A percentile compares a stretch with the other conserved stretches of the same genome.
Conservation (phyloP, 306 rosid species). For the Biancaea sappan region DNA sequence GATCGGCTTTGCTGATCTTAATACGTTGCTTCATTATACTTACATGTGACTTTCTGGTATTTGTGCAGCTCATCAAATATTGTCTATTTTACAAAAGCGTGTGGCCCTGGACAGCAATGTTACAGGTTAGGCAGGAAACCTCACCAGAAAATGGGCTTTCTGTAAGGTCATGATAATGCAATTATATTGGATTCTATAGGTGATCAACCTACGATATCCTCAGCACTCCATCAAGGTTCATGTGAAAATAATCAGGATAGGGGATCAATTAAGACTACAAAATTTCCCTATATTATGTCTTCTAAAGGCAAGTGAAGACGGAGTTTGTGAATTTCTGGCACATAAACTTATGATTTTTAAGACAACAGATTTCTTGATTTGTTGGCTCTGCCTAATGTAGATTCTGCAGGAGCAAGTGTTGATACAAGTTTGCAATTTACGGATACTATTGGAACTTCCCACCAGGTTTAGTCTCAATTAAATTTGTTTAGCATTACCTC, state of each 20-base stretch:
- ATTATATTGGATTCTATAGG: conserved; percentile 42
- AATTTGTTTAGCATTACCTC: conserved; percentile 16
- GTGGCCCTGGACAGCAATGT: conserved; percentile 34
- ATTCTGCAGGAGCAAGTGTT: conserved; percentile 49
- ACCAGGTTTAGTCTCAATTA: conserved; percentile 53
- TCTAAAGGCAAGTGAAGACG: conserved; percentile 50
- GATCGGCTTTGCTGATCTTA: conserved; percentile 24
- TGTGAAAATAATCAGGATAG: conserved; percentile 24
- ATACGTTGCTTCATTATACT: conserved; percentile 21
- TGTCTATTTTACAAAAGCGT: conserved; percentile 73
- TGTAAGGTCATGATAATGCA: conserved; percentile 34
- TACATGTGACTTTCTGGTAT: conserved; percentile 23
- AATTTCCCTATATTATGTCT: conserved; percentile 32
- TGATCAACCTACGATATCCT: conserved; percentile 20
- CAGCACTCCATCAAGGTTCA: conserved; percentile 23
- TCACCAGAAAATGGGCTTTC: conserved; percentile 26
- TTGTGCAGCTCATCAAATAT: conserved; percentile 73
- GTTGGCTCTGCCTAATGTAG: conserved; percentile 30
- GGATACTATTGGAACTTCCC: conserved; percentile 36
- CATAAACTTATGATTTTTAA: not conserved
- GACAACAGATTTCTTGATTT: not conserved
- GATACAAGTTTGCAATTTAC: conserved; percentile 33
- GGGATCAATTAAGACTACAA: conserved; percentile 33
- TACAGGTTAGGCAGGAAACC: conserved; percentile 37
- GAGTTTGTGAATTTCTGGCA: conserved; percentile 24